Conservation (phyloP, 306 rosid genomes). For the Albizia julibrissin region DNA sequence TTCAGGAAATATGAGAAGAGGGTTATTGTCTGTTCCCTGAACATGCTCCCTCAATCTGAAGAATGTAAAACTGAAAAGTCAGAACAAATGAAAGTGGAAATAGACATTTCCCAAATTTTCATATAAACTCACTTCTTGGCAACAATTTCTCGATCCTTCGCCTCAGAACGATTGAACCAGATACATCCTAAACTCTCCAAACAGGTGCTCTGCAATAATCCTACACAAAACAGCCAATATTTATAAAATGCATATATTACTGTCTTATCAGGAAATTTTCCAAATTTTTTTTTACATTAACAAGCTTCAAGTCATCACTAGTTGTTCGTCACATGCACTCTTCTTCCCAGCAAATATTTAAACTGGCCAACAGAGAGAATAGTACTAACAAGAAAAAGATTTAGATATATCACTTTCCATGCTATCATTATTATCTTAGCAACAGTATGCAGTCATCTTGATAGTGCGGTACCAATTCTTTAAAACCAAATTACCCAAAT, state of each 20-base stretch:
- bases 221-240: conserved; percentile 43
- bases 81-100: conserved; percentile 22
- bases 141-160: conserved; percentile 96
- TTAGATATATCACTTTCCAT: not conserved
- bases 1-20: conserved; percentile 97
- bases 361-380: not conserved
- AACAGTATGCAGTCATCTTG: not conserved
- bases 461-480: not conserved
- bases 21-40: conserved; percentile 83
- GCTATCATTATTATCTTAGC: not conserved
- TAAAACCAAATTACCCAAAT: not conserved
- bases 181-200: conserved; percentile 96
- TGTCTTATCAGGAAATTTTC: not conserved
- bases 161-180: conserved; percentile 90
- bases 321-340: not conserved
- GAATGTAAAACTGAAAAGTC: conserved; percentile 32
- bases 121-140: conserved; percentile 74
- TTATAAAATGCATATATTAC: not conserved
- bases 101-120: conserved; percentile 12
- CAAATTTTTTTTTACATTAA: not conserved
- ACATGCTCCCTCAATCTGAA: conserved; percentile 89
- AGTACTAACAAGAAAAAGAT: not conserved
- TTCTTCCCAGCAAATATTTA: not conserved
- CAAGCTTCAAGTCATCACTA: not conserved
- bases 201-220: conserved; percentile 91